A percentile compares a stretch with the other conserved stretches of the same genome.
Evolutionary conservation across 495 filamentous ascomycete species (phyloP).

Genomic region (Extremus antarcticus): DNA sequence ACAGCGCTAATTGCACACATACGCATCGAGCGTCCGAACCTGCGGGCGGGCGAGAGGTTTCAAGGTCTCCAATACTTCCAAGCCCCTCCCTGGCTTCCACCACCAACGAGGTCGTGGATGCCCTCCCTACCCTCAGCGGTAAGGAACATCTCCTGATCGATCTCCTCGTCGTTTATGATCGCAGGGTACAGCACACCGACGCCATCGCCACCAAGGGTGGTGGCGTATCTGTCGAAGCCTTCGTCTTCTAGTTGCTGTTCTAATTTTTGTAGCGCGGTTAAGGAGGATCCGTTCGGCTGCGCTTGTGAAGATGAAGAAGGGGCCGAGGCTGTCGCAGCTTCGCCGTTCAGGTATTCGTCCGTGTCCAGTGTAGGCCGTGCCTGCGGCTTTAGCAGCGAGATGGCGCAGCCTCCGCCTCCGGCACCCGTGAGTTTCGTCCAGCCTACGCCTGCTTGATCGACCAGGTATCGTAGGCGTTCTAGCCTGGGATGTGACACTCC

Average conservation of each 20-base stretch:
- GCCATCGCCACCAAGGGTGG: constrained; percentile 80
- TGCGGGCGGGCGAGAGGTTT: neutral
- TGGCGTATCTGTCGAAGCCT: constrained; percentile 72
- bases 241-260: constrained; percentile 59
- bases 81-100: constrained; percentile 55
- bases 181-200: constrained; percentile 90
- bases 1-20: neutral
- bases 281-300: neutral
- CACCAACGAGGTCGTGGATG: constrained; percentile 53
- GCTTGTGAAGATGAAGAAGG: neutral
- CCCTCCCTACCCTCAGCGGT: constrained; percentile 68
- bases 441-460: constrained; percentile 80
- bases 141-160: constrained; percentile 85
- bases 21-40: neutral
- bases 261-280: constrained; percentile 40
- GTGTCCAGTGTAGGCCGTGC: constrained; percentile 19
- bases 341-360: constrained; percentile 11
- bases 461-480: constrained; percentile 82
- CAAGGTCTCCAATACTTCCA: constrained; percentile 79
- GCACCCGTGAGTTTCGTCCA: constrained; percentile 97
- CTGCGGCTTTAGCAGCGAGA: constrained; percentile 70
- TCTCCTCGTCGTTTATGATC: constrained; percentile 74
- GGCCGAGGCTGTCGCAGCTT: constrained; percentile 6
- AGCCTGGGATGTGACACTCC: constrained; percentile 90
- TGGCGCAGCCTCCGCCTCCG: constrained; percentile 88